A percentile compares a stretch with the other conserved stretches of the same genome.
phyloP scores from a whole-genome alignment of 192 early-diverging fungal species.

The Spizellomyces sp. region DNA sequence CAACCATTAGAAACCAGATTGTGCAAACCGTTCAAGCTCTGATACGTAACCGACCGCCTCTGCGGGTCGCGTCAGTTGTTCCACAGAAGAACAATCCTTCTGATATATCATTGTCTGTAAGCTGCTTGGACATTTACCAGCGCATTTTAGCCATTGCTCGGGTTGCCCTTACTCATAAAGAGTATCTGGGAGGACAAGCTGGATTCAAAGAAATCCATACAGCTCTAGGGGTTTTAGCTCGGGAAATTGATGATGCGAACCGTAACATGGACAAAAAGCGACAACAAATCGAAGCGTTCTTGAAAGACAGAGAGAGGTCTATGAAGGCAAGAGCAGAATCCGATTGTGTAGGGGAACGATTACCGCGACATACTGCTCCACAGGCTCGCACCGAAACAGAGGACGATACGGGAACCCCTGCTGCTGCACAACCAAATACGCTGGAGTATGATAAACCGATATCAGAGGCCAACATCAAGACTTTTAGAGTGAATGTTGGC shows the following conservation, averaged over 20 bases:
- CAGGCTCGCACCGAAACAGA: neutral
- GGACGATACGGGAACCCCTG: neutral
- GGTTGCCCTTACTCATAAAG: slow-evolving; percentile 13
- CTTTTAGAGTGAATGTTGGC: neutral
- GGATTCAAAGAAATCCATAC: slow-evolving; percentile 11
- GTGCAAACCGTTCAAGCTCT: slow-evolving; percentile 30
- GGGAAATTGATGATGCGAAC: slow-evolving; percentile 17
- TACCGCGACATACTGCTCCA: neutral
- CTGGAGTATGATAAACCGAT: too few species aligned
- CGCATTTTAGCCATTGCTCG: slow-evolving; percentile 21
- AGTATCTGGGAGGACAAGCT: slow-evolving; percentile 30
- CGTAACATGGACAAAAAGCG: slow-evolving; percentile 14
- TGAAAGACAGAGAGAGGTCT: slow-evolving; percentile 3
- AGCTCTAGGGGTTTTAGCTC: neutral
- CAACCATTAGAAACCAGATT: slow-evolving; percentile 32
- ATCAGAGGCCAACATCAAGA: too few species aligned
- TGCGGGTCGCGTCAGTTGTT: neutral
- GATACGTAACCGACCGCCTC: slow-evolving; percentile 21
- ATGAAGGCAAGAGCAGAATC: slow-evolving; percentile 18
- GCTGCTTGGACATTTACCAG: slow-evolving; percentile 3
- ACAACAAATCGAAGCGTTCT: slow-evolving; percentile 18
- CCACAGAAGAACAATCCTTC: slow-evolving; percentile 18
- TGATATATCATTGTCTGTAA: slow-evolving; percentile 3
- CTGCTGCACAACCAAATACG: neutral
- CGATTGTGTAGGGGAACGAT: neutral